Conservation (phyloP, 768 basidiomycete genomes). For the Psilocybe azurescens region DNA sequence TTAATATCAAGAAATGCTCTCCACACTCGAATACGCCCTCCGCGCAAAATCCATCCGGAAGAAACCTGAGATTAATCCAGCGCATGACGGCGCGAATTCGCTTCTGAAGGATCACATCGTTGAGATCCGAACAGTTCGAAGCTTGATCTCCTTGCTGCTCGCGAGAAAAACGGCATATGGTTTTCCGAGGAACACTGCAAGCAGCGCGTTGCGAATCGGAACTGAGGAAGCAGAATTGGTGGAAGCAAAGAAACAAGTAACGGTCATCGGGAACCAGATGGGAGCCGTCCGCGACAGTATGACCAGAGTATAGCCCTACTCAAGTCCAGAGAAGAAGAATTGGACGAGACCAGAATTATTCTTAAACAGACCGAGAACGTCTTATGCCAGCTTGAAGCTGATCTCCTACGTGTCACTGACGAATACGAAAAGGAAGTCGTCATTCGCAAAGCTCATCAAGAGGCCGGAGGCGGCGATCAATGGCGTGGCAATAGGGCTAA, state of each 20-base stretch:
- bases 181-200: constrained; percentile 90
- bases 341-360: no score
- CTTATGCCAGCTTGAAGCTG: no score
- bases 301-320: constrained; percentile 91
- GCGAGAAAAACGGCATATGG: no score
- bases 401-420: constrained; percentile 74
- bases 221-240: constrained; percentile 74
- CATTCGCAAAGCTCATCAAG: no score
- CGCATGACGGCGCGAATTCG: constrained; percentile 90
- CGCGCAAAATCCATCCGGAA: constrained; percentile 96
- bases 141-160: constrained; percentile 83
- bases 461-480: no score
- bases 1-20: no score
- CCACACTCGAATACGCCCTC: no score
- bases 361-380: no score
- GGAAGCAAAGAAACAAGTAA: no score
- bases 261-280: constrained; percentile 86
- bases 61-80: constrained; percentile 93
- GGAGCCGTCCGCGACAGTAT: constrained; percentile 82
- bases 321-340: no score
- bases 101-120: constrained; percentile 92
- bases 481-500: no score
- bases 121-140: constrained; percentile 93
- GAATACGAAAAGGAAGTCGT: no score
- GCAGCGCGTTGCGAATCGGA: constrained; percentile 81